phyloP scores from a whole-genome alignment of 2,329 filamentous ascomycete species.

The Paracamarosporium sp. region DNA sequence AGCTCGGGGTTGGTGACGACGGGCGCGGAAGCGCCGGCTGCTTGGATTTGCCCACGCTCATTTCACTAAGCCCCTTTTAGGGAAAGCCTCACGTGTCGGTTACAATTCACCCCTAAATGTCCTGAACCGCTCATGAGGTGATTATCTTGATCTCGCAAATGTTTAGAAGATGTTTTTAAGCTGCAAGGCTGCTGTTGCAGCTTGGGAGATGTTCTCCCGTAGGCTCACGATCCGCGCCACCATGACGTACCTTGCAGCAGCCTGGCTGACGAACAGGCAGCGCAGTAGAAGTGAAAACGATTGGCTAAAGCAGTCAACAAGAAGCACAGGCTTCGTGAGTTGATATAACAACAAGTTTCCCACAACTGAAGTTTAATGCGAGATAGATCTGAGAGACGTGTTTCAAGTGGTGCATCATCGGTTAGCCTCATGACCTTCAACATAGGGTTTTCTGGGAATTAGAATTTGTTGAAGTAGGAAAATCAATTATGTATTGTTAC shows the following conservation, averaged over 20 bases:
- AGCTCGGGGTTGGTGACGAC: constrained; percentile 9
- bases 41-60: constrained; percentile 13
- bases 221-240: background rate
- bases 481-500: background rate
- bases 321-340: no score
- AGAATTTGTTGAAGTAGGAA: no score
- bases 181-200: background rate
- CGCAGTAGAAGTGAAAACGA: no score
- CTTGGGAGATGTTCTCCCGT: background rate
- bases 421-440: no score
- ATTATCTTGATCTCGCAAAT: background rate
- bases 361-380: no score
- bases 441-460: no score
- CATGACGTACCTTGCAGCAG: background rate
- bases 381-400: no score
- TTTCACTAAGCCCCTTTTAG: constrained; percentile 16
- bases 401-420: no score
- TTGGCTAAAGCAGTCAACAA: no score
- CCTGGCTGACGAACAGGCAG: background rate
- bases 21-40: constrained; percentile 17
- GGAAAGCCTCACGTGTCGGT: constrained; percentile 17
- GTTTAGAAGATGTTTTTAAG: background rate
- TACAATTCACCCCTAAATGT: constrained; percentile 6
- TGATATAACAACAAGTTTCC: no score
- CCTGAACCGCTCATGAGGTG: background rate